Conservation (phyloP, 768 basidiomycete genomes). For the Auriscalpium microsporum region DNA sequence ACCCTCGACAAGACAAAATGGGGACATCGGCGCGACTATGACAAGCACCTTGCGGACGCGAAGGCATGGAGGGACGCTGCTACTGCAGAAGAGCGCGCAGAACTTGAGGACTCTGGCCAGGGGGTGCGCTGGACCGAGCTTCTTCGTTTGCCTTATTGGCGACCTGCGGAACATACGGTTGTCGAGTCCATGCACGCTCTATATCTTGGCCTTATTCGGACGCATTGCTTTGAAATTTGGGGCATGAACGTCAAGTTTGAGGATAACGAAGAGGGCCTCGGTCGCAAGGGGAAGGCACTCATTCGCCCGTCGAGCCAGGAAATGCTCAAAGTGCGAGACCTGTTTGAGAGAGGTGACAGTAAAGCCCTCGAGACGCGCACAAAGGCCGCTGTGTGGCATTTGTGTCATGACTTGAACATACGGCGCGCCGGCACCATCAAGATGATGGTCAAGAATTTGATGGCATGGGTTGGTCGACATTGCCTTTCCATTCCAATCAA, state of each 20-base stretch:
- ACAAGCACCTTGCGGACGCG: slow-evolving; percentile 1
- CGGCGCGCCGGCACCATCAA: neutral
- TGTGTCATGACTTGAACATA: neutral
- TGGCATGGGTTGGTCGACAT: neutral
- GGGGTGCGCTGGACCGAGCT: slow-evolving; percentile 27
- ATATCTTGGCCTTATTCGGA: slow-evolving; percentile 8
- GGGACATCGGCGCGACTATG: slow-evolving; percentile 1
- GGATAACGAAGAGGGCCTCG: neutral
- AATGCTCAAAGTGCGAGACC: neutral
- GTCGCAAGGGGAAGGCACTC: neutral
- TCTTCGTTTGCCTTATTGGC: slow-evolving; percentile 23
- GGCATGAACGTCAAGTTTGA: slow-evolving; percentile 2
- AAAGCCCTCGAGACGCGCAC: neutral
- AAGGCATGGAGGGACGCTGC: slow-evolving; percentile 15
- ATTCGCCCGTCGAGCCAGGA: neutral
- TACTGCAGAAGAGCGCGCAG: slow-evolving; percentile 7
- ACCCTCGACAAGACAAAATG: slow-evolving; percentile 8
- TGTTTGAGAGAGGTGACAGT: neutral
- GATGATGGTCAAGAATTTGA: neutral
- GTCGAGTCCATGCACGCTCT: slow-evolving; percentile 27
- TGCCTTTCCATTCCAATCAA: neutral
- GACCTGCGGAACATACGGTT: slow-evolving; percentile 15
- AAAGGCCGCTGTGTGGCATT: neutral
- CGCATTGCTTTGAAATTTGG: slow-evolving; percentile 12
- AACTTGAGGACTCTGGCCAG: slow-evolving; percentile 2